Conservation (phyloP, 2,329 filamentous ascomycete species). For the Colletotrichum musicola region DNA sequence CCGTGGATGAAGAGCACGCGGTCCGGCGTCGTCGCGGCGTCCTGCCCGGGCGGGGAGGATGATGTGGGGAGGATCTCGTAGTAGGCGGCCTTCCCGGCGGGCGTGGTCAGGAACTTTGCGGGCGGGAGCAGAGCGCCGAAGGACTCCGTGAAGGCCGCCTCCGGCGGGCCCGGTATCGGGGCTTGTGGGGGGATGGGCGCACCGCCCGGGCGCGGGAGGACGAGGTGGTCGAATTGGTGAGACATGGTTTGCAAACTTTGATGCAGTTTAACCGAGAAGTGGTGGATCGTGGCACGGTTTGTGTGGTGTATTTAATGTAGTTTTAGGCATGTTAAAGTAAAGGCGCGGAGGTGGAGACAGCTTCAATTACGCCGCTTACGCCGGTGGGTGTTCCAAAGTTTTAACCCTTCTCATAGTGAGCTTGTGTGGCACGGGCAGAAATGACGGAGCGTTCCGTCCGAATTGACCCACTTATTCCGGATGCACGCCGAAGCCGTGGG, state of each 20-base stretch:
- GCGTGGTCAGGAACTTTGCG: constrained; percentile 49
- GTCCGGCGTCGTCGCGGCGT: constrained; percentile 15
- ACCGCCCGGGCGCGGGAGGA: constrained; percentile 10
- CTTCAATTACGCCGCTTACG: neutral
- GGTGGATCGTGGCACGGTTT: neutral
- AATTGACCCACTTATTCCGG: no score
- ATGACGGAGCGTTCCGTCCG: neutral
- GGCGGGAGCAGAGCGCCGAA: constrained; percentile 56
- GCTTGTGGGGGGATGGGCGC: neutral
- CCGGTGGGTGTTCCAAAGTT: no score
- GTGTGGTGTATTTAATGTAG: neutral
- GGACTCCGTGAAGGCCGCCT: constrained; percentile 49
- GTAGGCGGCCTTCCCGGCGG: constrained; percentile 54
- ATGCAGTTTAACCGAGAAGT: neutral
- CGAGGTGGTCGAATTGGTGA: neutral
- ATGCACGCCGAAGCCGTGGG: no score
- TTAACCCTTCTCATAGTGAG: no score
- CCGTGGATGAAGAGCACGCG: constrained; percentile 63
- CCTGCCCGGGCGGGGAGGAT: neutral
- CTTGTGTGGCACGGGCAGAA: neutral
- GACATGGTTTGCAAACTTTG: neutral
- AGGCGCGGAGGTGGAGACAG: constrained; percentile 10
- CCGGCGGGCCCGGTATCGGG: constrained; percentile 51
- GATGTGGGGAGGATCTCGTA: constrained; percentile 48
- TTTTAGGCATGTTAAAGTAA: neutral